A percentile compares a stretch with the other conserved stretches of the same genome.
phyloP scores from a whole-genome alignment of 108 stramenopile genomes.

The Ochromonas danica region DNA sequence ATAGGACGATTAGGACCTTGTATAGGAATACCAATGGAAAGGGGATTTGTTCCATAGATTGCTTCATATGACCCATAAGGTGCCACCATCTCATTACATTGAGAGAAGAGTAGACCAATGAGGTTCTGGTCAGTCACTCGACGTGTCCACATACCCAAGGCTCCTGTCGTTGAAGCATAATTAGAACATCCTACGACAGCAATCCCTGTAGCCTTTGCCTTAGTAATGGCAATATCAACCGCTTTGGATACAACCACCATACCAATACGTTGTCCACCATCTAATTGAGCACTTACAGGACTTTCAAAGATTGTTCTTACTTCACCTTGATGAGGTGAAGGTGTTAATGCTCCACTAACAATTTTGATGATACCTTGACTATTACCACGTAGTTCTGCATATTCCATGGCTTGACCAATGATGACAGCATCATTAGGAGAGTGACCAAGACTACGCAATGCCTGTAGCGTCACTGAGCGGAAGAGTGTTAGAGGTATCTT shows the following conservation, averaged over 20 bases:
- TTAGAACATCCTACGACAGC: slow-evolving; percentile 1
- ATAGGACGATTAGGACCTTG: slow-evolving; percentile 38
- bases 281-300: slow-evolving; percentile 1
- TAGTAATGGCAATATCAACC: slow-evolving; percentile 33
- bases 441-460: slow-evolving; percentile 12
- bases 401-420: not conserved
- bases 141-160: slow-evolving; percentile 21
- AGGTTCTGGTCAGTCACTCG: not conserved
- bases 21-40: slow-evolving; percentile 53
- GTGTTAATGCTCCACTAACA: slow-evolving; percentile 20
- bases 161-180: slow-evolving; percentile 20
- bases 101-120: slow-evolving; percentile 26
- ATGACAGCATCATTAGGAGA: slow-evolving; percentile 7
- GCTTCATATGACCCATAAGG: slow-evolving; percentile 54
- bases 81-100: slow-evolving; percentile 54
- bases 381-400: slow-evolving; percentile 31
- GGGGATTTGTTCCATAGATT: slow-evolving; percentile 51
- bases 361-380: slow-evolving; percentile 35
- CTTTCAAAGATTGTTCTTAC: not conserved
- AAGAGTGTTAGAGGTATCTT: no score
- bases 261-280: slow-evolving; percentile 35
- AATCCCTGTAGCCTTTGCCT: slow-evolving; percentile 18
- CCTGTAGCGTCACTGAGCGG: no score
- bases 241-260: slow-evolving; percentile 31
- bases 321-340: not conserved